Evolutionary conservation across 2,329 filamentous ascomycete genomes (phyloP), one percentile per base, ranked within the genome.

Genomic region (Aspergillus arachidicola): DNA sequence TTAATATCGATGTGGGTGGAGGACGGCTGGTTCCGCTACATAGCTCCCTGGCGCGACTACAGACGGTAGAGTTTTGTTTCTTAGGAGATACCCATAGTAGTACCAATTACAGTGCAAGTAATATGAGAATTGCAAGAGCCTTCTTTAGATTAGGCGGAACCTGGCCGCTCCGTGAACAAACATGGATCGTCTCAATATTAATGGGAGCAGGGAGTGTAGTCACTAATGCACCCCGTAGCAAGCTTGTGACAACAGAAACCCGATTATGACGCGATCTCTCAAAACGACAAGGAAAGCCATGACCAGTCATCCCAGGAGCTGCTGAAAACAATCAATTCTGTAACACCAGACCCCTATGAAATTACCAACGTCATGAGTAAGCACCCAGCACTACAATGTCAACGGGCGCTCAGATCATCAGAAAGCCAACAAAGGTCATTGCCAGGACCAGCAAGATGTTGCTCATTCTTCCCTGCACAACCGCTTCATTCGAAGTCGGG

Each of bases 1-100:
- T 32, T 34, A 21, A 11, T 30, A 36, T 38, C 57, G 21, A 48
- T 58, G 30, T 65, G 21, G 30, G 32, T 56, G 51, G 36, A 45
- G 30, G 57, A 60, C 53, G 34, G 53, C 57, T 63, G 54, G 58
- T 23, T 59, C 54, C 38, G 50, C 55, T 63, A 36, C 48, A 61
- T 50, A 38, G 59, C 57, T 63, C 34, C 54, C 59, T 55, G 34
- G 48, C 34, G 46, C 57, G 34, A 56, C 59, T 59, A 45, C 41
- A 63, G 56, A 48, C 46, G 57, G 62, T 61, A 59, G 62, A 60
- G 62, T 63, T 72, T 64, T 71, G 61, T 57, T 65, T 64, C 58
- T 65, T 68, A 68, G 61, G 62, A 71, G 68, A 72, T 72, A 72
- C 70, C 70, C 70, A 71, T 71, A 60, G 62, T 64, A 65, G 61